A percentile compares a stretch with the other conserved stretches of the same genome.
phyloP scores from a whole-genome alignment of 2,329 filamentous ascomycete species.

The Hortaea werneckii region DNA sequence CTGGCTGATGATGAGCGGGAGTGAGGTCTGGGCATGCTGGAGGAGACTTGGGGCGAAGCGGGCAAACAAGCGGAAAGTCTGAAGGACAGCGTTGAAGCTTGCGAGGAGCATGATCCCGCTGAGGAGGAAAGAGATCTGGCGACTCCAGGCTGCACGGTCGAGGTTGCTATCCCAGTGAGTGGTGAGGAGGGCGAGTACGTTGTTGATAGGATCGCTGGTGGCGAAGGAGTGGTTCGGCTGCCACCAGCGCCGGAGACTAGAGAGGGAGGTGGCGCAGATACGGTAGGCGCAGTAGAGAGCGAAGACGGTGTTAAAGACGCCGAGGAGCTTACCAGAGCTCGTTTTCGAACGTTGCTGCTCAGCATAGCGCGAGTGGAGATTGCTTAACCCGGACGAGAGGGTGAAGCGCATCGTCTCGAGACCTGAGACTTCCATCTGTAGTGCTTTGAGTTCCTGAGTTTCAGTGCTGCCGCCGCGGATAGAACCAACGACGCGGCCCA shows the following conservation, averaged over 20 bases:
- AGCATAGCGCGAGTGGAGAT: constrained; percentile 53
- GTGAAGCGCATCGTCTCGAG: constrained; percentile 70
- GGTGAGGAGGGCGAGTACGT: constrained; percentile 67
- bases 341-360: constrained; percentile 60
- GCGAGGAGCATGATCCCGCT: constrained; percentile 74
- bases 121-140: constrained; percentile 74
- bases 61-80: constrained; percentile 73
- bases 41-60: constrained; percentile 64
- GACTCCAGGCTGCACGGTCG: constrained; percentile 72
- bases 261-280: constrained; percentile 60
- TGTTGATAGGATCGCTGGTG: constrained; percentile 71
- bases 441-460: constrained; percentile 40
- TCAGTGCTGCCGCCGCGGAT: constrained; percentile 55
- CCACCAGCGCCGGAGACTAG: constrained; percentile 51
- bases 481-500: constrained; percentile 64
- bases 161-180: constrained; percentile 76
- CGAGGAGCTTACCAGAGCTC: constrained; percentile 51
- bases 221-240: constrained; percentile 45
- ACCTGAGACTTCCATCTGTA: constrained; percentile 68
- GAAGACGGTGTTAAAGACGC: constrained; percentile 58
- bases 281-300: constrained; percentile 78
- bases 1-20: constrained; percentile 70
- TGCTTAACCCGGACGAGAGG: constrained; percentile 53
- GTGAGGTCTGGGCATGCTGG: constrained; percentile 56
- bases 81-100: constrained; percentile 72